Conservation (phyloP, 768 basidiomycete genomes). For the Boletus pseudo-olivaceus region DNA sequence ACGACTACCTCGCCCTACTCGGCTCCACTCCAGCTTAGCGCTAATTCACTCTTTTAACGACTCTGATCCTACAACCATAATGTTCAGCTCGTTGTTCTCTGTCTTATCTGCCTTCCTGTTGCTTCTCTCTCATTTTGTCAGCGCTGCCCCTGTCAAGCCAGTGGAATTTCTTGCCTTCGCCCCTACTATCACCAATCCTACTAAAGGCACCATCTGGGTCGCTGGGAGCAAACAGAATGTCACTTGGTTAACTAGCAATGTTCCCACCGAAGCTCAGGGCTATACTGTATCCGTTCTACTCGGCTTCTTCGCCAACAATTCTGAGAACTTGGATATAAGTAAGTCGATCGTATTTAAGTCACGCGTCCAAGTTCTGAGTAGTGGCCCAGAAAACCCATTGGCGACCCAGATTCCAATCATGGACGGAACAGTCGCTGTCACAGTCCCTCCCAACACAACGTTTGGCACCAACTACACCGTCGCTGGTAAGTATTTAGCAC, state of each 20-base stretch:
- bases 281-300: slow-evolving; percentile 44
- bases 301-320: slow-evolving; percentile 35
- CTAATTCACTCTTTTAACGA: slow-evolving; percentile 23
- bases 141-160: slow-evolving; percentile 27
- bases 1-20: background rate
- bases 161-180: slow-evolving; percentile 35
- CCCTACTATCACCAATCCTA: slow-evolving; percentile 42
- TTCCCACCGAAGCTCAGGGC: slow-evolving; percentile 37
- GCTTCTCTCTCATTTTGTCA: slow-evolving; percentile 24
- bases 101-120: slow-evolving; percentile 33
- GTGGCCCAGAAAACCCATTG: slow-evolving; percentile 49
- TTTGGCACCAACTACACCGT: slow-evolving; percentile 52
- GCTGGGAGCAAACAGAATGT: slow-evolving; percentile 37
- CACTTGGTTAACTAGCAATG: slow-evolving; percentile 36
- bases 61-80: slow-evolving; percentile 4
- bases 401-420: slow-evolving; percentile 52
- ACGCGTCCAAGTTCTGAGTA: slow-evolving; percentile 3
- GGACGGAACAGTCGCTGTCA: slow-evolving; percentile 46
- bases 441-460: slow-evolving; percentile 45
- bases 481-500: slow-evolving; percentile 46
- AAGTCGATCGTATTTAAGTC: slow-evolving; percentile 14
- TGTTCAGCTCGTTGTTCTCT: slow-evolving; percentile 22
- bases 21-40: background rate
- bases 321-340: slow-evolving; percentile 53
- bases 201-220: slow-evolving; percentile 34